phyloP scores from a whole-genome alignment of 345 rosid genomes.

The Salix purpurea region DNA sequence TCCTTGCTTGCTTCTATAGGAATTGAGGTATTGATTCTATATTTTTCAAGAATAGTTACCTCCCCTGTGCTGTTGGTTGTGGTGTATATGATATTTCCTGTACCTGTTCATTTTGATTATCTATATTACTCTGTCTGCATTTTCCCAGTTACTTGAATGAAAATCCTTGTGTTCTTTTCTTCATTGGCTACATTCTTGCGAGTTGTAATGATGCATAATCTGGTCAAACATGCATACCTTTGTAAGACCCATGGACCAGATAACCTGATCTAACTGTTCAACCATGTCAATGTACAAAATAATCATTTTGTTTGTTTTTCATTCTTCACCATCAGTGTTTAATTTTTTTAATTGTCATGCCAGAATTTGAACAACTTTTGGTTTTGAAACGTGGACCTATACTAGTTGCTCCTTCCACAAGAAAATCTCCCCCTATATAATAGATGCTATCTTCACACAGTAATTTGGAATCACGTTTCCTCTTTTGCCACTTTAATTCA shows the following conservation, averaged over 20 bases:
- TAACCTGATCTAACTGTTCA: not conserved
- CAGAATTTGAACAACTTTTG: not conserved
- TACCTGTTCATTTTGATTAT: not conserved
- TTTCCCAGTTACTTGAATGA: not conserved
- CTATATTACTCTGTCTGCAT: not conserved
- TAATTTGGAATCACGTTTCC: not conserved
- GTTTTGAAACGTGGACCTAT: not conserved
- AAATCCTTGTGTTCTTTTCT: not conserved
- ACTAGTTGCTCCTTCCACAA: not conserved
- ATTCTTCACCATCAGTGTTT: not conserved
- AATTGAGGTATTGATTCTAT: conserved; percentile 57
- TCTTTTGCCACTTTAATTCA: not conserved
- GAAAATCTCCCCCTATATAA: not conserved
- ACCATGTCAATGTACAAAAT: not conserved
- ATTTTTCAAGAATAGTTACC: conserved; percentile 9
- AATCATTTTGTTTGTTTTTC: not conserved
- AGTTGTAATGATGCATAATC: not conserved
- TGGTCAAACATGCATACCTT: not conserved
- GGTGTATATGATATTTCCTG: not conserved
- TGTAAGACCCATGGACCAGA: not conserved
- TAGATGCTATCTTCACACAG: not conserved
- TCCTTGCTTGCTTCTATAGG: conserved; percentile 83
- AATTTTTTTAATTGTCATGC: not conserved
- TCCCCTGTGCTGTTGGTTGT: not conserved
- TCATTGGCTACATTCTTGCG: not conserved